Evolutionary conservation across 1,284 basidiomycete genomes (phyloP).

Genomic region (Ceratobasidium sp.): DNA sequence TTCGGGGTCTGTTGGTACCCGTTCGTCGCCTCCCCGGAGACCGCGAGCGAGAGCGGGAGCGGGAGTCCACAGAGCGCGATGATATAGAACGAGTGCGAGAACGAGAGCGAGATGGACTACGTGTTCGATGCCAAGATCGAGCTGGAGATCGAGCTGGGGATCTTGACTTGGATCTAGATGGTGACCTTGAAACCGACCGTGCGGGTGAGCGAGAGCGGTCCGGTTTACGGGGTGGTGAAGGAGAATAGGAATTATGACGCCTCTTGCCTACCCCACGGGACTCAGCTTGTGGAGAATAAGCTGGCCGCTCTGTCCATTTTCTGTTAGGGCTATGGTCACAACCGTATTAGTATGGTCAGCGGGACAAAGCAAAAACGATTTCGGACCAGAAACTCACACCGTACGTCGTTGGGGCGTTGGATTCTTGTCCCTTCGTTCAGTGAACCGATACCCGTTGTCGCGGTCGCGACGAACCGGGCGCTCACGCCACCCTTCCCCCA

Average conservation of each 20-base stretch:
- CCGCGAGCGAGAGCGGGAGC: slow-evolving; percentile 65
- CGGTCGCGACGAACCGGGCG: slow-evolving; percentile 33
- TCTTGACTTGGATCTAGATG: slow-evolving; percentile 38
- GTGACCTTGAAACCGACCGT: slow-evolving; percentile 17
- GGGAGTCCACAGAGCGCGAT: slow-evolving; percentile 64
- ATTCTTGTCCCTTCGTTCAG: slow-evolving; percentile 28
- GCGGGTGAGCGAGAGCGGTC: slow-evolving; percentile 35
- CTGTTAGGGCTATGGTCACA: not conserved
- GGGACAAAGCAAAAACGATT: not conserved
- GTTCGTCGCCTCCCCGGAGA: slow-evolving; percentile 61
- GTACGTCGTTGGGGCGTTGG: slow-evolving; percentile 31
- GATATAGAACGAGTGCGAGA: slow-evolving; percentile 67
- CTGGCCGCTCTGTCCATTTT: slow-evolving; percentile 21
- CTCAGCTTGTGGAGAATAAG: slow-evolving; percentile 21
- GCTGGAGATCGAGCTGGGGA: slow-evolving; percentile 45
- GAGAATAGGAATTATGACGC: slow-evolving; percentile 32
- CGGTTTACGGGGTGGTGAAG: slow-evolving; percentile 34
- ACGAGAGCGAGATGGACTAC: slow-evolving; percentile 49
- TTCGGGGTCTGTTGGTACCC: slow-evolving; percentile 50
- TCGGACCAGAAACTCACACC: slow-evolving; percentile 8
- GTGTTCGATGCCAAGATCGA: slow-evolving; percentile 45
- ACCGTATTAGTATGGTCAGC: slow-evolving; percentile 8
- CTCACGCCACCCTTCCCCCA: slow-evolving; percentile 40
- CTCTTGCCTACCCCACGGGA: slow-evolving; percentile 26
- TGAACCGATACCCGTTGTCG: slow-evolving; percentile 17